These are phyloP conservation scores for Paramecium caudatum DNA, from an alignment of 73 alveolate genomes.

Conservation along the genomic window DNA sequence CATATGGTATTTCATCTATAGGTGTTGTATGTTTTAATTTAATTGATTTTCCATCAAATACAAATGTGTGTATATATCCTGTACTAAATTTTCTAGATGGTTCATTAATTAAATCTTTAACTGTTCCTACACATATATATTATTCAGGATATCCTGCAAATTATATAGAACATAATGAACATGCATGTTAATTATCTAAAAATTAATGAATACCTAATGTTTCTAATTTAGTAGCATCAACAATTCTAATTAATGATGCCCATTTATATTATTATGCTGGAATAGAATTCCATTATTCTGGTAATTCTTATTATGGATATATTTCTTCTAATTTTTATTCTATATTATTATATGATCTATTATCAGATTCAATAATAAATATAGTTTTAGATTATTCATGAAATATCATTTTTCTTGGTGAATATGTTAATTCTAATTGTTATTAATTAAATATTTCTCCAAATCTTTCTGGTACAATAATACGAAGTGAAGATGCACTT, in stretches of 20 bases:
- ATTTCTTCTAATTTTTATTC: constrained; percentile 73
- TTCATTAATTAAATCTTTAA: constrained; percentile 77
- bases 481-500: constrained; percentile 86
- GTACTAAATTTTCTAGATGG: constrained; percentile 80
- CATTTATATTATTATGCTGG: constrained; percentile 88
- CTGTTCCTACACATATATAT: constrained; percentile 86
- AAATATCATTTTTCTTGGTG: constrained; percentile 92
- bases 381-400: constrained; percentile 89
- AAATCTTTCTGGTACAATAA: constrained; percentile 86
- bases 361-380: constrained; percentile 93
- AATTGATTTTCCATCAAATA: constrained; percentile 84
- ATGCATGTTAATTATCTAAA: constrained; percentile 91
- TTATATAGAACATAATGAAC: constrained; percentile 82
- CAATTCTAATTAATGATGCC: constrained; percentile 95
- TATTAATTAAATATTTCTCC: constrained; percentile 93
- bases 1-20: constrained; percentile 93
- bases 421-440: constrained; percentile 87
- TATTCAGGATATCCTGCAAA: constrained; percentile 81
- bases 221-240: constrained; percentile 87
- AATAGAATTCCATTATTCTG: constrained; percentile 82
- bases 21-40: constrained; percentile 91
- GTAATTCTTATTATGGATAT: constrained; percentile 60
- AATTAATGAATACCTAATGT: constrained; percentile 86
- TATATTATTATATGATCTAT: constrained; percentile 78
- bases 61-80: constrained; percentile 86